phyloP scores from a whole-genome alignment of 495 filamentous ascomycete species.

The Parmelia sp. region DNA sequence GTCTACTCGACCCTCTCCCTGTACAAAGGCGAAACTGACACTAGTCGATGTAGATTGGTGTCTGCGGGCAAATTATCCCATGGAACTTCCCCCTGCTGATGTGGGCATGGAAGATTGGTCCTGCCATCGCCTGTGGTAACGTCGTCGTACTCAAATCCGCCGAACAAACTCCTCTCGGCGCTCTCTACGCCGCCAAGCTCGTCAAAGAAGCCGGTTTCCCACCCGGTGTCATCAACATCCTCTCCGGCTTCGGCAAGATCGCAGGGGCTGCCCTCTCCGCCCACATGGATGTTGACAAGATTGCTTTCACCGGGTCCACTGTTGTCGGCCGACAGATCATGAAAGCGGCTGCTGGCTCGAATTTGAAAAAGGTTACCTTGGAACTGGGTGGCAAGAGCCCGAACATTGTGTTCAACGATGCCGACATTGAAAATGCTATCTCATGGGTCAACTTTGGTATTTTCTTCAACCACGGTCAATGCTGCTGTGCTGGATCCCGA shows the following conservation, averaged over 20 bases:
- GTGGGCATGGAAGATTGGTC: conserved; percentile 97
- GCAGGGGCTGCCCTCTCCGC: conserved; percentile 87
- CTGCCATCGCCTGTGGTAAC: conserved; percentile 86
- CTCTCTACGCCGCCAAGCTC: conserved; percentile 68
- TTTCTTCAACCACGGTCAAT: conserved; percentile 98
- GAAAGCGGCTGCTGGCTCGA: conserved; percentile 90
- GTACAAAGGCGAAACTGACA: not conserved
- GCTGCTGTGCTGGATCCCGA: conserved; percentile 94
- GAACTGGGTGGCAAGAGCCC: conserved; percentile 97
- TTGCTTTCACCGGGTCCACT: conserved; percentile 97
- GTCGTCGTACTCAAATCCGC: conserved; percentile 87
- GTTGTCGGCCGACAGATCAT: conserved; percentile 85
- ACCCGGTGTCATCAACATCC: conserved; percentile 88
- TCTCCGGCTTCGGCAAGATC: conserved; percentile 84
- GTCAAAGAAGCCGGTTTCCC: conserved; percentile 96
- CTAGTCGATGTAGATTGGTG: conserved; percentile 55
- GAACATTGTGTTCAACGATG: conserved; percentile 95
- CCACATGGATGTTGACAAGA: conserved; percentile 98
- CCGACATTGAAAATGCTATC: conserved; percentile 92
- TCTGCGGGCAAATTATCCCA: conserved; percentile 92
- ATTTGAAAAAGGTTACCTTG: conserved; percentile 98
- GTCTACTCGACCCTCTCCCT: conserved; percentile 25
- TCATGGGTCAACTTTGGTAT: conserved; percentile 99
- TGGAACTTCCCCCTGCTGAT: conserved; percentile 99
- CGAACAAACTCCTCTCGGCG: conserved; percentile 93